These are phyloP conservation scores for Anethum foeniculum DNA, from an alignment of 140 eudicot genomes.

Conservation along the genomic window DNA sequence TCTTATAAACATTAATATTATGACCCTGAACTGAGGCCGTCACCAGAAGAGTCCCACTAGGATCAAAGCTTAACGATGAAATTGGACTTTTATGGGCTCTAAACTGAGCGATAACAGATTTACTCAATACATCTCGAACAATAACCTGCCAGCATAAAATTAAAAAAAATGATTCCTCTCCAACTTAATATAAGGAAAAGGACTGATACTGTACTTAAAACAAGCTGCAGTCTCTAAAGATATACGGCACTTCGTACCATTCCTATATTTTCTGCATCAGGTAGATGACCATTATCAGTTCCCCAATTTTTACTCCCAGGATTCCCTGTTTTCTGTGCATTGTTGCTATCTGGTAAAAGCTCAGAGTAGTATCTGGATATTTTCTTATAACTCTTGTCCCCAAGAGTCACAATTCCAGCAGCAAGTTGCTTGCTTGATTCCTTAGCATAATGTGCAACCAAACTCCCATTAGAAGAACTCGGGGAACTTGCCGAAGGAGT, in stretches of 20 bases:
- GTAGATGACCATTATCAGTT: slow-evolving; percentile 37
- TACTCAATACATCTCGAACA: slow-evolving; percentile 67
- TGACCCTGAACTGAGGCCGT: slow-evolving; percentile 98
- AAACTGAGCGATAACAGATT: slow-evolving; percentile 75
- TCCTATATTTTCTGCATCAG: slow-evolving; percentile 69
- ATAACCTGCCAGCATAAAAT: slow-evolving; percentile 48
- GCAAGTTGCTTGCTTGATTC: slow-evolving; percentile 95
- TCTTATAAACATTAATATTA: slow-evolving; percentile 72
- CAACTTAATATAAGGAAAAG: not conserved
- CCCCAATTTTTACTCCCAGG: slow-evolving; percentile 37
- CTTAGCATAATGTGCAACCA: slow-evolving; percentile 83
- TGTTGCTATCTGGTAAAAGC: slow-evolving; percentile 54
- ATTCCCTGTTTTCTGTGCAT: slow-evolving; percentile 32
- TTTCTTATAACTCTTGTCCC: slow-evolving; percentile 80
- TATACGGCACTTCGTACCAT: slow-evolving; percentile 39
- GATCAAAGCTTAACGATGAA: slow-evolving; percentile 79
- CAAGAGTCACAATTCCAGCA: slow-evolving; percentile 76
- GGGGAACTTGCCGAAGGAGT: slow-evolving; percentile 45
- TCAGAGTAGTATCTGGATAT: slow-evolving; percentile 81
- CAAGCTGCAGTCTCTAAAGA: not conserved
- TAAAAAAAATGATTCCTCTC: not conserved
- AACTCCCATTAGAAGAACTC: slow-evolving; percentile 51
- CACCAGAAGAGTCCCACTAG: slow-evolving; percentile 76
- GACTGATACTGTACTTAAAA: not conserved
- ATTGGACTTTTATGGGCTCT: slow-evolving; percentile 93